These are phyloP conservation scores for Naganishia onofrii DNA, from an alignment of 768 basidiomycete genomes.

Conservation along the genomic window DNA sequence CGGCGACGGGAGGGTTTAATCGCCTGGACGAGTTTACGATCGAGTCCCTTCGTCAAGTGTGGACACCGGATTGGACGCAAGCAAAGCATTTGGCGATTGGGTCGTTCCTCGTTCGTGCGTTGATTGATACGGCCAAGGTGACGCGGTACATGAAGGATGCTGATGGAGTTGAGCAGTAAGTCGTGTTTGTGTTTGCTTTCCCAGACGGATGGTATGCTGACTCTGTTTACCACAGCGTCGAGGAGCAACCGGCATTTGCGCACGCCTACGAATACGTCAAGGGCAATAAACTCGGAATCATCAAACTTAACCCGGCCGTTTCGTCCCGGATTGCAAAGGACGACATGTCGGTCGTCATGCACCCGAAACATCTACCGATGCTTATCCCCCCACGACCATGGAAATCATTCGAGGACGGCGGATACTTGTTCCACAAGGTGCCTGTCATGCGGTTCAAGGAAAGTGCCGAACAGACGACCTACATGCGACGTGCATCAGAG, in stretches of 20 bases:
- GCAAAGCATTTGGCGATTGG: conserved; percentile 72
- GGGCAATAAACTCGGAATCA: conserved; percentile 89
- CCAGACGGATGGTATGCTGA: conserved; percentile 20
- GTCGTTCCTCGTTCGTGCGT: conserved; percentile 71
- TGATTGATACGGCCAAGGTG: conserved; percentile 82
- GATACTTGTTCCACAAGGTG: conserved; percentile 74
- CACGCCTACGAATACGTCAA: conserved; percentile 89
- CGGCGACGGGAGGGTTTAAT: no score
- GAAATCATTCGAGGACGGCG: conserved; percentile 72
- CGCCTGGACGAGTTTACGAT: conserved; percentile 17
- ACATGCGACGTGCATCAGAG: conserved; percentile 70
- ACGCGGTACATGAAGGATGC: conserved; percentile 60
- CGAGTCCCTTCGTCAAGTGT: conserved; percentile 32
- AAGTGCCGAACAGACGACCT: conserved; percentile 73
- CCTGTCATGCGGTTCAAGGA: conserved; percentile 91
- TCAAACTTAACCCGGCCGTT: conserved; percentile 78
- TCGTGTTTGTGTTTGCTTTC: conserved; percentile 28
- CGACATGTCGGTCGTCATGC: conserved; percentile 65
- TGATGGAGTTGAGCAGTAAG: conserved; percentile 66
- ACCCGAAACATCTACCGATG: conserved; percentile 95
- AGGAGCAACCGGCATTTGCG: conserved; percentile 83
- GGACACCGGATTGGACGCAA: conserved; percentile 72
- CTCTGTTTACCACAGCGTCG: conserved; percentile 56
- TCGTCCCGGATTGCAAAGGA: conserved; percentile 75
- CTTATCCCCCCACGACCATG: conserved; percentile 85